Conservation (phyloP, 2,329 filamentous ascomycete species). For the Penicillium brasilianum region DNA sequence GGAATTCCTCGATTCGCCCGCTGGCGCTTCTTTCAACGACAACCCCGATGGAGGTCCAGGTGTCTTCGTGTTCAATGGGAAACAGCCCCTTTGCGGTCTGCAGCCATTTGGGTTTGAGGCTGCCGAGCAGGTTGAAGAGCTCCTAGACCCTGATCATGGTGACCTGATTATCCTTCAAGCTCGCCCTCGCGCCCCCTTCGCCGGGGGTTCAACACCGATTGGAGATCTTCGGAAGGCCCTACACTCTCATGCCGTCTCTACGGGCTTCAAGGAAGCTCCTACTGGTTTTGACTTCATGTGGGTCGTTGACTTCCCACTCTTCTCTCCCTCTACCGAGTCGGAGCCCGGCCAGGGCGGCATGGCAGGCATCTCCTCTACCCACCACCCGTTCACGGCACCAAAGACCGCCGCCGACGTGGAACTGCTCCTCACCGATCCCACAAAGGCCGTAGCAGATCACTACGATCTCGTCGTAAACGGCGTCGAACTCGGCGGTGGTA, state of each 20-base stretch:
- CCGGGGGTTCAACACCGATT: slow-evolving; percentile 73
- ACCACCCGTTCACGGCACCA: slow-evolving; percentile 95
- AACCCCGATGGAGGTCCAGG: slow-evolving; percentile 81
- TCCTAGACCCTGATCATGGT: slow-evolving; percentile 66
- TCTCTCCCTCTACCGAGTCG: slow-evolving; percentile 70
- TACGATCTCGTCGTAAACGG: slow-evolving; percentile 97
- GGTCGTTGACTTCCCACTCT: slow-evolving; percentile 91
- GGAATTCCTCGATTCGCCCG: slow-evolving; percentile 71
- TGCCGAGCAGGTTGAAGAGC: slow-evolving; percentile 61
- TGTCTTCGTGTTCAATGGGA: slow-evolving; percentile 74
- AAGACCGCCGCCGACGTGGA: slow-evolving; percentile 73
- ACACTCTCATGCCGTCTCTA: slow-evolving; percentile 70
- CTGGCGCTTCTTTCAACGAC: slow-evolving; percentile 62
- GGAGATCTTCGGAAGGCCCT: slow-evolving; percentile 75
- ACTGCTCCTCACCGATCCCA: slow-evolving; percentile 72
- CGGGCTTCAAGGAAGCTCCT: slow-evolving; percentile 59
- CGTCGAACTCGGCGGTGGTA: slow-evolving; percentile 90
- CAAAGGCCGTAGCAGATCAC: slow-evolving; percentile 78
- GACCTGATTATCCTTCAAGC: slow-evolving; percentile 85
- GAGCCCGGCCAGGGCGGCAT: slow-evolving; percentile 80
- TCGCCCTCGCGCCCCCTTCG: slow-evolving; percentile 66
- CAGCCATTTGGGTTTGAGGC: slow-evolving; percentile 77
- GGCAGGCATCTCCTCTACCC: slow-evolving; percentile 82
- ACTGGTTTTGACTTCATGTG: slow-evolving; percentile 73
- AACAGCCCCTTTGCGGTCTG: slow-evolving; percentile 76